Evolutionary conservation across 2,329 filamentous ascomycete genomes (phyloP), one percentile per base, ranked within the genome.

Genomic region (Tolypocladium cylindrosporum): DNA sequence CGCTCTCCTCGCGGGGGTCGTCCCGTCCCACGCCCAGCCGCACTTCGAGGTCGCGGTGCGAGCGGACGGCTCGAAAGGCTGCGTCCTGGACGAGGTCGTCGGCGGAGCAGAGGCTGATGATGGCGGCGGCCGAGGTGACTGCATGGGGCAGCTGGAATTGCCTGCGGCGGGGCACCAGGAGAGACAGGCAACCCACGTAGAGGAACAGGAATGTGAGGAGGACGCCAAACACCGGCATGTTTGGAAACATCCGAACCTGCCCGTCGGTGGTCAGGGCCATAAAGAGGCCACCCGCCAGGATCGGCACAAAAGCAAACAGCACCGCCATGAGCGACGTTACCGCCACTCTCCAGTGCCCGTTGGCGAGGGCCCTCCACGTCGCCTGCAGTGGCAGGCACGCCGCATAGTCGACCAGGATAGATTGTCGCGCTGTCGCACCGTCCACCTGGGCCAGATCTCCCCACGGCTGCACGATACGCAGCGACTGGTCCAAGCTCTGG

Each of bases 101-200:
- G 63, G 87, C 86, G 59, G 89, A 85, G 48, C 93, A 77, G 69
- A 93, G 92, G 67, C 85, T 87, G 64, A 95, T 81, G 27, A 92
- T 78, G 68, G 92, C 90, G 1, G 89, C 88, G 21, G 95, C 78
- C 53, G 82, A 90, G 60, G 80, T 82, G 45, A 89, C 85, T 6
- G 80, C 79, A 68, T 95, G 91, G 0, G 91, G 90, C 1, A 96
- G 80, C 48, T 86, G 77, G 63, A 86, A 83, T 43, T 79, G 76
- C 48, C 77, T 74, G 16, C 89, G 80, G 14, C 77, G 74, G 0
- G 87, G 87, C 64, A 88, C 74, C 58, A 90, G 74, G 7, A 82
- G 71, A 48, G 82, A 68, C 55, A 93, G 76, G 14, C 80, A 84
- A n/a, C 84, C 63, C 13, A 86, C 77, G 72, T 89, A 93, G 31